Evolutionary conservation across 2,329 filamentous ascomycete species (phyloP).

Genomic region (Beauveria brongniartii): DNA sequence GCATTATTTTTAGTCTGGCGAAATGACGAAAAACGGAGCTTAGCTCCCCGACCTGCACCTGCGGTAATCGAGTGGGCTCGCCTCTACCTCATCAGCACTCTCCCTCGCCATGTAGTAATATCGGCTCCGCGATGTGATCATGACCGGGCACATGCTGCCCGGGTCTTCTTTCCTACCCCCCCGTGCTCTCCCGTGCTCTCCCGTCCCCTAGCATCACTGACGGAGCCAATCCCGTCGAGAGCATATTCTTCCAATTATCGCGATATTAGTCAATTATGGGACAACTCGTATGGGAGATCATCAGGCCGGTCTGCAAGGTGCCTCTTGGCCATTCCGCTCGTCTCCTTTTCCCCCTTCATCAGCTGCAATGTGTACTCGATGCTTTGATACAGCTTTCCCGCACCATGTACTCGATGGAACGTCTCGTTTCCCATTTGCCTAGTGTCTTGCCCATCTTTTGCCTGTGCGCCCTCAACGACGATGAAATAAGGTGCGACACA

Average conservation of each 20-base stretch:
- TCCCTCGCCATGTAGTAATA: constrained; percentile 6
- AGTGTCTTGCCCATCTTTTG: neutral
- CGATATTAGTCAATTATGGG: constrained; percentile 6
- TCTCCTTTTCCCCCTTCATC: neutral
- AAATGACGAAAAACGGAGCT: neutral
- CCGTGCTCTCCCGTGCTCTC: neutral
- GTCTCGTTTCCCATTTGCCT: neutral
- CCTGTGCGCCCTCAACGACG: neutral
- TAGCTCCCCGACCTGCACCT: neutral
- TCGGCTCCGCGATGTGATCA: neutral
- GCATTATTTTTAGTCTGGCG: neutral
- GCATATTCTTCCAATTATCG: neutral
- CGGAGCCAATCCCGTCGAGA: neutral
- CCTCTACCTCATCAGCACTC: neutral
- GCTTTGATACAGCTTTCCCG: neutral
- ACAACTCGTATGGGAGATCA: neutral
- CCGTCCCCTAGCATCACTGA: neutral
- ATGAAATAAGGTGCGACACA: constrained; percentile 9
- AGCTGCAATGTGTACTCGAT: neutral
- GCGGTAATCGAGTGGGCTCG: constrained; percentile 9
- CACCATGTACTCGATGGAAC: neutral
- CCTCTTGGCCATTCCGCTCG: neutral
- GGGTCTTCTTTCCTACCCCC: neutral
- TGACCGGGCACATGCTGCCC: neutral
- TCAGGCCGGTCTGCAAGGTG: neutral